These are phyloP conservation scores for Solanum chacoense DNA, from an alignment of 305 asterid genomes.

Conservation along the genomic window DNA sequence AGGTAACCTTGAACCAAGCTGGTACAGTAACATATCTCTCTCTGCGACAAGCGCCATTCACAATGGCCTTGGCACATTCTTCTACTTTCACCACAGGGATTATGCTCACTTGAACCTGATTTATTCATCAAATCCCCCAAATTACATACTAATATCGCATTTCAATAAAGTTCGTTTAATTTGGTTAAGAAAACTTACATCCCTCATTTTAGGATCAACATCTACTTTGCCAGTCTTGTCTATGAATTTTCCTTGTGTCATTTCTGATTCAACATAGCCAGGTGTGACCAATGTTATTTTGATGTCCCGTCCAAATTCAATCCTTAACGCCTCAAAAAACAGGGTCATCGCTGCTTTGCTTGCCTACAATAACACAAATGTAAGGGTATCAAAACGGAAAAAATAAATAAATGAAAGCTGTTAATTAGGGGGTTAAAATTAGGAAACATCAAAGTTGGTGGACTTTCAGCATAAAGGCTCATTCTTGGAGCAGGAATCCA, in stretches of 20 bases:
- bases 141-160: neutral
- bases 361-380: constrained; percentile 31
- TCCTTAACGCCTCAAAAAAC: constrained; percentile 65
- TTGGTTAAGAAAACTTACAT: constrained; percentile 24
- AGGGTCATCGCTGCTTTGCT: constrained; percentile 68
- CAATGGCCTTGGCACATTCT: constrained; percentile 45
- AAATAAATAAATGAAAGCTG: neutral
- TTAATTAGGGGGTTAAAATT: neutral
- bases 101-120: constrained; percentile 35
- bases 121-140: neutral
- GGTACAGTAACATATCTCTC: constrained; percentile 61
- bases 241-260: constrained; percentile 44
- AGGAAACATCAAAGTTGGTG: neutral
- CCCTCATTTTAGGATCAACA: constrained; percentile 42
- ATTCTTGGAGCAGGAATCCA: constrained; percentile 71
- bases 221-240: constrained; percentile 29
- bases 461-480: constrained; percentile 49
- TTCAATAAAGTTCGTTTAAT: neutral
- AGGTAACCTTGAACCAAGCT: constrained; percentile 38
- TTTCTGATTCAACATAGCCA: constrained; percentile 54
- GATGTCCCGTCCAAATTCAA: constrained; percentile 52
- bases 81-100: constrained; percentile 37
- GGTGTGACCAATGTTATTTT: constrained; percentile 62
- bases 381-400: too few species aligned
- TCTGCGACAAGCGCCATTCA: constrained; percentile 41